Percentiles rank a stretch among this genome's conserved stretches.
These are phyloP conservation scores for Alternaria metachromatica DNA, from an alignment of 2,329 filamentous ascomycete genomes.

Conservation along the genomic window DNA sequence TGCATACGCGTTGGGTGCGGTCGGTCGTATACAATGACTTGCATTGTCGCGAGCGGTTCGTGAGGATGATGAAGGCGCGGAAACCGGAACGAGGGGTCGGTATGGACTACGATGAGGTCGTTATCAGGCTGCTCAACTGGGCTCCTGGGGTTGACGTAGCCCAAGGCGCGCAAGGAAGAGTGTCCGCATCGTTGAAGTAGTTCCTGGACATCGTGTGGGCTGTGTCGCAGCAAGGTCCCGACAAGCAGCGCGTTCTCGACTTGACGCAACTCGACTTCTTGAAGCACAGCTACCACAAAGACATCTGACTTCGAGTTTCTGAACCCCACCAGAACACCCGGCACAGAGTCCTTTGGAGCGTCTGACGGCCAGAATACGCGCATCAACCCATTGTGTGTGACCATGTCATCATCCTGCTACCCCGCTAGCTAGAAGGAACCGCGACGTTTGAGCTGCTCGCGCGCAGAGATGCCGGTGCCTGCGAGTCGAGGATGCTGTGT, in stretches of 20 bases:
- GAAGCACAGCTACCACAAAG: conserved; percentile 86
- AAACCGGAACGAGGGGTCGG: conserved; percentile 58
- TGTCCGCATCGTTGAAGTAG: conserved; percentile 87
- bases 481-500: conserved; percentile 79
- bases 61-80: conserved; percentile 74
- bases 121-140: conserved; percentile 64
- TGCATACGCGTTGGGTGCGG: conserved; percentile 90
- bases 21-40: conserved; percentile 87
- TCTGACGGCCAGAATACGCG: conserved; percentile 98
- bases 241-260: conserved; percentile 88
- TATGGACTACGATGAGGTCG: conserved; percentile 70
- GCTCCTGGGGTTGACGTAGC: conserved; percentile 72
- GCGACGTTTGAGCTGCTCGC: conserved; percentile 91
- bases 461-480: conserved; percentile 84
- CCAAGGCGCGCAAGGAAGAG: conserved; percentile 82
- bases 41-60: conserved; percentile 73
- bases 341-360: conserved; percentile 72
- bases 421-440: conserved; percentile 86
- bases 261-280: conserved; percentile 75
- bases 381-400: conserved; percentile 81
- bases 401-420: conserved; percentile 66
- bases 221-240: conserved; percentile 82
- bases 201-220: conserved; percentile 77
- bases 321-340: conserved; percentile 94
- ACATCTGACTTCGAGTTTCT: conserved; percentile 90